These are phyloP conservation scores for Centrapalus pauciflorus DNA, from an alignment of 129 eudicot species.

Conservation along the genomic window DNA sequence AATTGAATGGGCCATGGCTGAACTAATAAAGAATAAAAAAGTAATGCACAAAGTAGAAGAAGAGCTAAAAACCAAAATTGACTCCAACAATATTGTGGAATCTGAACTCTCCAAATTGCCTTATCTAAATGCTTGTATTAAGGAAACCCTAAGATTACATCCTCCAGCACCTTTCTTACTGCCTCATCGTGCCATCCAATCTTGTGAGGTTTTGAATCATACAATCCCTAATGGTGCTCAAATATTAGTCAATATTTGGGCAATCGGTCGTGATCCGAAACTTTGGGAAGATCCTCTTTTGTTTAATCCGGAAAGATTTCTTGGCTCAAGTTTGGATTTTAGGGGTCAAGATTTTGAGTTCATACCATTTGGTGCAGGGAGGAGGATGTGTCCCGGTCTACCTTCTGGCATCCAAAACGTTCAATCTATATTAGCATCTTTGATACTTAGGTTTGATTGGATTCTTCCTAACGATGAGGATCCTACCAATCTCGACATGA, in stretches of 20 bases:
- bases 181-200: conserved; percentile 11
- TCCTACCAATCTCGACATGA: conserved; percentile 26
- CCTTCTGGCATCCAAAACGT: conserved; percentile 8
- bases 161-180: conserved; percentile 21
- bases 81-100: not conserved
- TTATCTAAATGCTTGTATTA: conserved; percentile 15
- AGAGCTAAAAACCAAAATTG: conserved; percentile 15
- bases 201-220: conserved; percentile 26
- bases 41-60: conserved; percentile 10
- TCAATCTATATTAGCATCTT: conserved; percentile 26
- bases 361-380: conserved; percentile 31
- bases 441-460: conserved; percentile 28
- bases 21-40: conserved; percentile 17
- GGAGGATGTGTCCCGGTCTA: conserved; percentile 34
- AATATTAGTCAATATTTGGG: conserved; percentile 27
- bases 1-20: conserved; percentile 32
- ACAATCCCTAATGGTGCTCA: conserved; percentile 19
- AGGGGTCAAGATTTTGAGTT: conserved; percentile 18
- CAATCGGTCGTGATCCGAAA: conserved; percentile 21
- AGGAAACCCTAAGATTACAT: conserved; percentile 22
- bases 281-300: conserved; percentile 24
- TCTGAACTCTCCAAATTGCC: not conserved
- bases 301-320: conserved; percentile 23
- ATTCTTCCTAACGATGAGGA: conserved; percentile 17
- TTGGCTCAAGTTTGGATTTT: conserved; percentile 15